Conservation (phyloP, 2,329 filamentous ascomycete species). For the Ascochyta koolunga region DNA sequence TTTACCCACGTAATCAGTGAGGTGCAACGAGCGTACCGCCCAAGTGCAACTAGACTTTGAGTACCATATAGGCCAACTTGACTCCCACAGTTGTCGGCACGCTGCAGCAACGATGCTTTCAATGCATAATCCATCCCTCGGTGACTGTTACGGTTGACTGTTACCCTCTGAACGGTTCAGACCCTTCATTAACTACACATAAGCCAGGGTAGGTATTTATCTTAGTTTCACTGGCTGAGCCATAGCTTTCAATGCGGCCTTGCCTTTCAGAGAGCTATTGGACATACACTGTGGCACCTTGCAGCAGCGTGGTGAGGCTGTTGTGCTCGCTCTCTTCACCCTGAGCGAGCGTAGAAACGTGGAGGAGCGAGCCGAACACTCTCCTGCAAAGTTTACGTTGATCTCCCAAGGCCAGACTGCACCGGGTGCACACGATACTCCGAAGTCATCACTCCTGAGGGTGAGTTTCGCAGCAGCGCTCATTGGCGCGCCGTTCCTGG, state of each 20-base stretch:
- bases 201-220: not conserved
- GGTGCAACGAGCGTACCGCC: conserved; percentile 5
- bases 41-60: not conserved
- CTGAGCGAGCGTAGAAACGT: not conserved
- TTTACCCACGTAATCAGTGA: conserved; percentile 18
- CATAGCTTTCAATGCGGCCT: not conserved
- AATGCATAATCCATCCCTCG: not conserved
- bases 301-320: not conserved
- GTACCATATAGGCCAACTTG: not conserved
- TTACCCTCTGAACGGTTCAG: not conserved
- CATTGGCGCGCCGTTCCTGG: conserved; percentile 10
- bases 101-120: not conserved
- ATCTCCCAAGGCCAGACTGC: not conserved
- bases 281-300: not conserved
- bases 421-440: too few species aligned
- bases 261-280: not conserved
- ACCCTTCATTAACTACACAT: not conserved
- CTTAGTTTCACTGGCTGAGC: not conserved
- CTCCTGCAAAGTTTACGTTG: not conserved
- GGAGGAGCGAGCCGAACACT: not conserved
- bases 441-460: not conserved
- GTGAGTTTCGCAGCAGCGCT: conserved; percentile 10
- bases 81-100: not conserved
- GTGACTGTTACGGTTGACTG: not conserved
- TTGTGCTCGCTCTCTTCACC: not conserved